Base-by-base conservation (phyloP, 441 rosid species). In the Isatis lusitanica region DNA sequence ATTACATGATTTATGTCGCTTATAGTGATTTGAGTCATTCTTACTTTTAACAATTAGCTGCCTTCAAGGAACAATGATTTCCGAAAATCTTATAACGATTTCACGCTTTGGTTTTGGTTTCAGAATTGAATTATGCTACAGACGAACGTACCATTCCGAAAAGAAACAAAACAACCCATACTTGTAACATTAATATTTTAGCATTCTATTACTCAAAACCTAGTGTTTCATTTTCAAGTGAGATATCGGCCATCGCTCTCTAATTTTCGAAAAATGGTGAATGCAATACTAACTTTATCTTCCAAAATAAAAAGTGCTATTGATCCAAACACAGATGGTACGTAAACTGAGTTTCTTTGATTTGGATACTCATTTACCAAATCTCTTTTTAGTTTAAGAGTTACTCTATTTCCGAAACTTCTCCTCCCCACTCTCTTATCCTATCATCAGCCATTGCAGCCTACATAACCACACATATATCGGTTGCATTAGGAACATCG, bases 401-500 rank as follows among this genome's bases (percentile, higher is more conserved):
- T 9, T 74, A 56, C 13, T 65, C 67, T 65, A 30, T 59, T 13
- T 71, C 48, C 0, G 65, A 71, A 9, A 8, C 17, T 46, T 66
- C 52, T n/a, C 90, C 93, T 73, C 87, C 88, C 90, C 92, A 90
- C 48, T 56, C 81, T 75, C 66, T 82, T 31, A 84, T 81, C 61
- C 92, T 83, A 21, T 82, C 85, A 71, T 78, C 88, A 35, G 88
- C 88, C 58, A 79, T 58, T 6, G 91, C 80, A 73, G 96, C 93
- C 96, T 88, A 79, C 58, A 79, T 1, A 55, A 30, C 28, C 24
- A 65, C 6, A 71, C 42, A 71, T 6, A 65, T 2, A 30, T 5
- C 7, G 1, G 0, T 60, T 42, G 8, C 18, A 17, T 59, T 71
- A 44, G 30, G 21, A 33, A 58, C 43, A n/a, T 42, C 21, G 3